phyloP scores from a whole-genome alignment of 495 filamentous ascomycete species.

The Aspergillus funiculosus region DNA sequence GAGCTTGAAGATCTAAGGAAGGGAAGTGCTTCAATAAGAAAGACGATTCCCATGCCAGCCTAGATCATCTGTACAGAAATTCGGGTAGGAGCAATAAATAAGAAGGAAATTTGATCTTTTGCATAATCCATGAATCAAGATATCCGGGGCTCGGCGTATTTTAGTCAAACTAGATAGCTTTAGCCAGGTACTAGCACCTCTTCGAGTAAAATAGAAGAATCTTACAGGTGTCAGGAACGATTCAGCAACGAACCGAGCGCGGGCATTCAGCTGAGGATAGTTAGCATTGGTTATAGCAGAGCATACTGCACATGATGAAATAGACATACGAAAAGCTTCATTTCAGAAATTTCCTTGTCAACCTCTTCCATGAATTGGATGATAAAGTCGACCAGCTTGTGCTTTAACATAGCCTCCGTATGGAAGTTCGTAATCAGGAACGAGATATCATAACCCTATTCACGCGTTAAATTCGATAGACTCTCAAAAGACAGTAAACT shows the following conservation, averaged over 20 bases:
- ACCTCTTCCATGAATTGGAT: conserved; percentile 99
- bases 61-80: background rate
- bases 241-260: conserved; percentile 96
- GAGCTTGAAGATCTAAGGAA: background rate
- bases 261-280: conserved; percentile 72
- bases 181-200: background rate
- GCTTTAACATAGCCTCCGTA: conserved; percentile 95
- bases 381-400: conserved; percentile 97
- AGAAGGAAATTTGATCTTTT: background rate
- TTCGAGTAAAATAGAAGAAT: conserved; percentile 3
- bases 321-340: conserved; percentile 93
- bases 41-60: background rate
- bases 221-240: conserved; percentile 94
- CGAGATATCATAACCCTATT: conserved; percentile 93
- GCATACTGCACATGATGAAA: conserved; percentile 14
- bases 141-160: background rate
- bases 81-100: background rate
- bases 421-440: conserved; percentile 98
- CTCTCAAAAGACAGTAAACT: background rate
- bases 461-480: conserved; percentile 11
- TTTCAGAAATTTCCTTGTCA: conserved; percentile 98
- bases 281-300: conserved; percentile 18
- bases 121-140: background rate
- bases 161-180: conserved; percentile 37
- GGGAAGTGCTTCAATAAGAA: conserved; percentile 3